Base-by-base conservation (phyloP, 148 eudicot species). In the Persicaria maculosa region DNA sequence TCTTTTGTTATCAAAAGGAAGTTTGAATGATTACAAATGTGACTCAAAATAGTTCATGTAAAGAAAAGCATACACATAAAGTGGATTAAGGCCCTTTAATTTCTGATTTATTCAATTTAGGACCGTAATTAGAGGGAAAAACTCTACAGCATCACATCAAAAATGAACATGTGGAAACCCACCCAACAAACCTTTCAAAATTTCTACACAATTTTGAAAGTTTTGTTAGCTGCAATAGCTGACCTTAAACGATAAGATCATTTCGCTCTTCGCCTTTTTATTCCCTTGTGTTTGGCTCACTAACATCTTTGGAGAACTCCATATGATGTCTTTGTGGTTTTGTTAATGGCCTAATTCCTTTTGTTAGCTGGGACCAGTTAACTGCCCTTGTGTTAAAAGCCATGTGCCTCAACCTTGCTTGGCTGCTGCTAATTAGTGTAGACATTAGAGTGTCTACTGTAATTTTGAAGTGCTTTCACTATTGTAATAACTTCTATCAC, bases 11-110 rank as follows among this genome's bases (percentile, higher is more conserved):
- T 40, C 47, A 40, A 65, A 65, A 65, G 70, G 46, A 65, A 40
- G 6, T 43, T 43, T n/a, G 46, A 65, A 65, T 65, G 70, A 65
- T 65, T 65, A 65, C 47, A 65, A 65, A 12, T 65, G 70, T 65
- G 70, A 65, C 7, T 65, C 46, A 40, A 43, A 65, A 65, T 15
- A 65, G 70, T 65, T 65, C 46, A 14, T 65, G 70, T 65, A 65
- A 5, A 40, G 8, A 65, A 65, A 65, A 65, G 46, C 70, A 65
- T 65, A 46, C 36, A 65, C 70, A 65, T 65, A 7, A 65, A 65
- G 70, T 65, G 70, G 70, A 65, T 12, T 40, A 17, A 40, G 70
- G 19, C 47, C 40, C 70, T 65, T 65, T 43, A 9, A 4, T 40
- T 5, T 31, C n/a, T 11, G 16, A 9, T 31, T 25, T 62, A 62